phyloP scores from a whole-genome alignment of 768 basidiomycete genomes.

The Amanita jacksonii region DNA sequence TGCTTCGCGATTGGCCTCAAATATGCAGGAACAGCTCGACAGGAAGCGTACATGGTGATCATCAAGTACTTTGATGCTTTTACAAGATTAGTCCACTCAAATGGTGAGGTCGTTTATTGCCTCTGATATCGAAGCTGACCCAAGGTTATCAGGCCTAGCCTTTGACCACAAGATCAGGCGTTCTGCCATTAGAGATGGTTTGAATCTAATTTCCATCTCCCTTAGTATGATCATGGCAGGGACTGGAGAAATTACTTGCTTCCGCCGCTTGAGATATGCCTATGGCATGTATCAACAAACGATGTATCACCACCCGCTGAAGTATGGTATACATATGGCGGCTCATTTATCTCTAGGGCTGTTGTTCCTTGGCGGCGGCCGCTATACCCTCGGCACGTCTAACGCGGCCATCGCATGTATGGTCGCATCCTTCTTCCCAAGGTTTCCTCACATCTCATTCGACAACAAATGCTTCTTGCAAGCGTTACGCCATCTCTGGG shows the following conservation, averaged over 20 bases:
- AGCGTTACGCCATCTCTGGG: slow-evolving; percentile 93
- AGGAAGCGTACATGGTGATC: slow-evolving; percentile 79
- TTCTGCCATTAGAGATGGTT: slow-evolving; percentile 75
- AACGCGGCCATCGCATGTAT: slow-evolving; percentile 87
- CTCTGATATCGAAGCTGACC: background rate
- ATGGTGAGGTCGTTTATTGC: slow-evolving; percentile 37
- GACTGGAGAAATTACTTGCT: slow-evolving; percentile 85
- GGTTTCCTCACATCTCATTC: slow-evolving; percentile 65
- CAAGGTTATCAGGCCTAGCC: slow-evolving; percentile 42
- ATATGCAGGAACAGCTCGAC: slow-evolving; percentile 87
- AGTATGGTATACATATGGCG: slow-evolving; percentile 85
- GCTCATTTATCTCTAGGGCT: slow-evolving; percentile 87
- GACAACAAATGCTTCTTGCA: slow-evolving; percentile 92
- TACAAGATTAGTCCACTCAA: slow-evolving; percentile 57
- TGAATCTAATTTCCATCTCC: slow-evolving; percentile 80
- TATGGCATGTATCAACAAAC: slow-evolving; percentile 76
- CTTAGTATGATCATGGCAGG: slow-evolving; percentile 96
- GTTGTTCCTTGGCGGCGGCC: slow-evolving; percentile 88
- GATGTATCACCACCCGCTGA: slow-evolving; percentile 53
- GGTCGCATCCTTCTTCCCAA: slow-evolving; percentile 87
- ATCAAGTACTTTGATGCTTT: slow-evolving; percentile 77
- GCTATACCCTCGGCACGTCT: slow-evolving; percentile 86
- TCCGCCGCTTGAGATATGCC: slow-evolving; percentile 78
- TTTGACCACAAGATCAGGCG: slow-evolving; percentile 88
- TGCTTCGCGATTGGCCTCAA: slow-evolving; percentile 91